Conservation (phyloP, 2,329 filamentous ascomycete genomes). For the Grosmannia serpens region DNA sequence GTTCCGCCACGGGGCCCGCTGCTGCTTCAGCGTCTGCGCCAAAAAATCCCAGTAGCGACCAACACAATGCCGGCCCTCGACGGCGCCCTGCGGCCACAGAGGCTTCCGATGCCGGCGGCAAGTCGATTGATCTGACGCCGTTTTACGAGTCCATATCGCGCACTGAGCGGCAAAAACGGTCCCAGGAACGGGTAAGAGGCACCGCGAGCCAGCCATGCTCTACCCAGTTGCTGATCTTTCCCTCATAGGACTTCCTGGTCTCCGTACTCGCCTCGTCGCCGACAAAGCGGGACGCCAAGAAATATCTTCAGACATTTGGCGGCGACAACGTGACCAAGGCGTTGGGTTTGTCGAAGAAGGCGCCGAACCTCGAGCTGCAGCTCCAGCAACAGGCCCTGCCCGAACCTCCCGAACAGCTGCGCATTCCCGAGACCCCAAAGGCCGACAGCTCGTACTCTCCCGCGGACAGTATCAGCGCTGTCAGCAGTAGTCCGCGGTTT, state of each 20-base stretch:
- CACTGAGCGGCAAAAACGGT: conserved; percentile 34
- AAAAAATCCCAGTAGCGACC: background rate
- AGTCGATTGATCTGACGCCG: conserved; percentile 9
- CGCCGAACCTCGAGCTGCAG: conserved; percentile 18
- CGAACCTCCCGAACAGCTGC: conserved; percentile 5
- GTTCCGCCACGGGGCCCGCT: conserved; percentile 1
- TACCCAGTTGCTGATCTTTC: background rate
- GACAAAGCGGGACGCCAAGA: conserved; percentile 84
- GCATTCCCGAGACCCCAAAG: background rate
- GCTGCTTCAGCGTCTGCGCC: background rate
- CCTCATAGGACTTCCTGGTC: conserved; percentile 65
- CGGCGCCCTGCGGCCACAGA: background rate
- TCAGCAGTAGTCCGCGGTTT: conserved; percentile 23
- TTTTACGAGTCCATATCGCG: conserved; percentile 29
- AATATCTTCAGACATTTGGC: conserved; percentile 81
- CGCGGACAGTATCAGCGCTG: conserved; percentile 17
- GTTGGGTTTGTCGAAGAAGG: conserved; percentile 16
- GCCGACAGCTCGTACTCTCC: background rate
- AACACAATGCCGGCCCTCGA: background rate
- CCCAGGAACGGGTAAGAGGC: conserved; percentile 32
- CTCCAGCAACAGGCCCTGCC: conserved; percentile 5
- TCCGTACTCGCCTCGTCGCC: conserved; percentile 80
- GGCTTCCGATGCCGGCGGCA: background rate
- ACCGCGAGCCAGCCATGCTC: background rate
- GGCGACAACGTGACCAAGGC: conserved; percentile 21